Base-by-base conservation (phyloP, 768 basidiomycete genomes). In the Pleurotus tuber-regium region DNA sequence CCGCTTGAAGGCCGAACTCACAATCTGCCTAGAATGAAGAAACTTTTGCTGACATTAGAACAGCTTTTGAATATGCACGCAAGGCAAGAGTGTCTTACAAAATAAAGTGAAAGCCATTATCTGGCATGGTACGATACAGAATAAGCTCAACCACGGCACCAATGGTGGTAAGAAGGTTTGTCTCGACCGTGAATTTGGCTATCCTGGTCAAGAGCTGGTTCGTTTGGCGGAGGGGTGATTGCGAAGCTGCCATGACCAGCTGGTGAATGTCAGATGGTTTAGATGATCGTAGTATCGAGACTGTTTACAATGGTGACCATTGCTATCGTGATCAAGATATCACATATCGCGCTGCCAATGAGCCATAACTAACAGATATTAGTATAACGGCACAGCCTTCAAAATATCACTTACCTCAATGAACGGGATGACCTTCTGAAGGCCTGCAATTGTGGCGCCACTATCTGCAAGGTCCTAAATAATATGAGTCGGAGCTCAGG, bases 301-400 rank as follows among this genome's bases (percentile, higher is more conserved):
- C 8, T 26, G 21, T 31, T 36, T 40, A 59, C 57, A 11, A 24
- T 52, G 24, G 19, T 43, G 28, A 51, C 36, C 35, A 44, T 24
- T 65, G 72, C 52, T 58, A 54, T 67, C 64, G 70, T 65, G 55
- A 51, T 60, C 16, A 56, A 42, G 16, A 60, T 16, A 50, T 60
- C 59, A 26, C 54, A 58, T 7, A 44, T 28, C 6, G 59, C 57
- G 28, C 43, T 56, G 8, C 52, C 50, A 24, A 16, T 36, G 28
- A 60, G 57, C 59, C 59, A 60, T 24, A 51, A 19, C 69, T 16
- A 26, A 35, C 10, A 8, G 31, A n/a, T n/a, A n/a, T n/a, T n/a
- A n/a, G n/a, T n/a, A n/a, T n/a, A n/a, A n/a, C n/a, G n/a, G n/a
- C n/a, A n/a, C n/a, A n/a, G n/a, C n/a, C n/a, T n/a, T n/a, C n/a